Percentiles rank a stretch among this genome's conserved stretches.
These are phyloP conservation scores for Mrakia blollopis DNA, from an alignment of 768 basidiomycete genomes.

Conservation along the genomic window DNA sequence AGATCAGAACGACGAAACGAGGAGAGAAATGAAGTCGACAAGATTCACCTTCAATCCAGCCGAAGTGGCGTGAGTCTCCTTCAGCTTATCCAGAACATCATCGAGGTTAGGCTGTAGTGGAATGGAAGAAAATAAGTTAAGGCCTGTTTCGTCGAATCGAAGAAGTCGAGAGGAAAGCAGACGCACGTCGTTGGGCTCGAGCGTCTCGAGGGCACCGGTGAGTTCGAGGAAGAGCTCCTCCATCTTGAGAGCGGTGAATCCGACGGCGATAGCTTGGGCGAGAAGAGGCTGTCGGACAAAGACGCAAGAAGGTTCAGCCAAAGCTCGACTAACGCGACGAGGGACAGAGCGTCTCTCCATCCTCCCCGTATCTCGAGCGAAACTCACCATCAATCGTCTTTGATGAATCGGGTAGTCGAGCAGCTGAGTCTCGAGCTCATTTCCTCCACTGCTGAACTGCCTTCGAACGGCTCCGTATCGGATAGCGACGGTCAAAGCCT, in stretches of 20 bases:
- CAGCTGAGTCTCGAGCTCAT: slow-evolving; percentile 46
- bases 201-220: slow-evolving; percentile 41
- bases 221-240: slow-evolving; percentile 36
- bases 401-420: slow-evolving; percentile 50
- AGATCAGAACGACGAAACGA: not conserved
- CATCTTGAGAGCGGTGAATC: slow-evolving; percentile 43
- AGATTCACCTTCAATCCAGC: slow-evolving; percentile 45
- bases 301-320: no score
- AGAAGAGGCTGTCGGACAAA: slow-evolving; percentile 37
- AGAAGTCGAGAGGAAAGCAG: no score
- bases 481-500: slow-evolving; percentile 49
- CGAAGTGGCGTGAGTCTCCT: slow-evolving; percentile 49
- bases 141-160: slow-evolving; percentile 36
- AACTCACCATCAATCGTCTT: slow-evolving; percentile 39
- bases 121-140: no score
- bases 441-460: slow-evolving; percentile 43
- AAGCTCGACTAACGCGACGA: no score
- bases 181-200: slow-evolving; percentile 41
- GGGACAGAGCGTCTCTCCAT: no score
- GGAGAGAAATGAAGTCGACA: not conserved
- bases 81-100: slow-evolving; percentile 48
- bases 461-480: slow-evolving; percentile 48
- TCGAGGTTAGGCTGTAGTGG: slow-evolving; percentile 38
- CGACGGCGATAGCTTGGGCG: slow-evolving; percentile 45
- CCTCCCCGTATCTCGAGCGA: no score